Evolutionary conservation across 2,329 filamentous ascomycete genomes (phyloP).

Genomic region (Epicoccum nigrum): DNA sequence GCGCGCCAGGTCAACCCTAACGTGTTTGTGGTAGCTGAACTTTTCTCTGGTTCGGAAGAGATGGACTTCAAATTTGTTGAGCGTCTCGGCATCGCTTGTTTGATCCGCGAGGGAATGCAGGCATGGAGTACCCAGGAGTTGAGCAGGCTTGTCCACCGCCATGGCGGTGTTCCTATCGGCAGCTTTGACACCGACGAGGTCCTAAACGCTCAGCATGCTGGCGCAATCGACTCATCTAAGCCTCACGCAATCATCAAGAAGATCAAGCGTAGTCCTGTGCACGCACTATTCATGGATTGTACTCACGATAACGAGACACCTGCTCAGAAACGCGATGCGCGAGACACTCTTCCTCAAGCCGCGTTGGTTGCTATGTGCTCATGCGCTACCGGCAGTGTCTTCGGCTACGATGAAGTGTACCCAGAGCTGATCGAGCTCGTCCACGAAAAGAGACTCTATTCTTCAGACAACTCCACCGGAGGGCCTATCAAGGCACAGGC

Average conservation of each 20-base stretch:
- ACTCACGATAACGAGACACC: slow-evolving; percentile 98
- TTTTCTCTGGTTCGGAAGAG: slow-evolving; percentile 94
- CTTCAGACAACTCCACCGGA: slow-evolving; percentile 72
- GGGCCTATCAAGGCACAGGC: slow-evolving; percentile 66
- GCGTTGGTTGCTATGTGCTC: slow-evolving; percentile 96
- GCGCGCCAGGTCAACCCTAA: slow-evolving; percentile 88
- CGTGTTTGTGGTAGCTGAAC: slow-evolving; percentile 88
- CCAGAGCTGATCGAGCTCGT: slow-evolving; percentile 93
- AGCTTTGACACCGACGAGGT: slow-evolving; percentile 96
- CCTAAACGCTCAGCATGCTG: slow-evolving; percentile 62
- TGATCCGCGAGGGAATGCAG: slow-evolving; percentile 98
- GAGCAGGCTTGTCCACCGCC: slow-evolving; percentile 88
- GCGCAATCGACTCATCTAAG: slow-evolving; percentile 18
- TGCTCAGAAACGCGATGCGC: slow-evolving; percentile 90
- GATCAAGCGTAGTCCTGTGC: slow-evolving; percentile 86
- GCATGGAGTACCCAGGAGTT: slow-evolving; percentile 94
- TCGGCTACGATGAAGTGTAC: slow-evolving; percentile 98
- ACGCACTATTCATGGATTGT: slow-evolving; percentile 98
- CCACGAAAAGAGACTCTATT: slow-evolving; percentile 83
- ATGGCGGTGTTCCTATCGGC: slow-evolving; percentile 92
- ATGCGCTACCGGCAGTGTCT: slow-evolving; percentile 92
- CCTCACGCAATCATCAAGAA: slow-evolving; percentile 71
- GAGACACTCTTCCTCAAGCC: slow-evolving; percentile 92
- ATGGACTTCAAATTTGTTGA: slow-evolving; percentile 97
- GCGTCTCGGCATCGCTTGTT: slow-evolving; percentile 83